These are phyloP conservation scores for Ceratobasidium sp. DNA, from an alignment of 1,284 basidiomycete species.

Conservation along the genomic window DNA sequence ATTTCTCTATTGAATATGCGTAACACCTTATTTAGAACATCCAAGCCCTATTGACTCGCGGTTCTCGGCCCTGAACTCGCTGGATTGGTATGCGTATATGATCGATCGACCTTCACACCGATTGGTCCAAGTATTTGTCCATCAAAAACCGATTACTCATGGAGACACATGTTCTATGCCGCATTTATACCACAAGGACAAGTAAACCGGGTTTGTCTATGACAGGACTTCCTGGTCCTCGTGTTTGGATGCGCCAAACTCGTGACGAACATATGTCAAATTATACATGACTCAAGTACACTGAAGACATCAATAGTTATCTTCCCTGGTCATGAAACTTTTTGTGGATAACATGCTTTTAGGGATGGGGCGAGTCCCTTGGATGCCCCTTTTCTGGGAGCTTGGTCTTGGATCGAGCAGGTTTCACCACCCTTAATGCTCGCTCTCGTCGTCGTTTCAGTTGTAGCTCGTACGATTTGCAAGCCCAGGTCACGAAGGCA, in stretches of 20 bases:
- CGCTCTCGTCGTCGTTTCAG: slow-evolving; percentile 36
- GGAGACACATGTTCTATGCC: slow-evolving; percentile 7
- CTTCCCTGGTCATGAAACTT: slow-evolving; percentile 2
- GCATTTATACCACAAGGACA: slow-evolving; percentile 25
- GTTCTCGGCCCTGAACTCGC: slow-evolving; percentile 19
- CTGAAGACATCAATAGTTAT: not conserved
- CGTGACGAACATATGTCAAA: slow-evolving; percentile 8
- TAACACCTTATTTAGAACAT: slow-evolving; percentile 31
- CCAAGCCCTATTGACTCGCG: slow-evolving; percentile 14
- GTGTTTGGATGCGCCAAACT: slow-evolving; percentile 11
- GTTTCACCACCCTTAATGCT: slow-evolving; percentile 15
- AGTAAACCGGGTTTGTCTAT: not conserved
- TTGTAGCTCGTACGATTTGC: slow-evolving; percentile 40
- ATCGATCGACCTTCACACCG: slow-evolving; percentile 32
- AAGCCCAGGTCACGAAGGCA: slow-evolving; percentile 41
- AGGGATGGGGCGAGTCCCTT: not conserved
- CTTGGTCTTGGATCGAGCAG: slow-evolving; percentile 9
- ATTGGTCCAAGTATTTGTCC: slow-evolving; percentile 7
- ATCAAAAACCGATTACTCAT: slow-evolving; percentile 28
- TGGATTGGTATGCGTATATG: slow-evolving; percentile 3
- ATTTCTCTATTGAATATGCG: slow-evolving; percentile 16
- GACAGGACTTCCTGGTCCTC: slow-evolving; percentile 10
- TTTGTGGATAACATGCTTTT: slow-evolving; percentile 18
- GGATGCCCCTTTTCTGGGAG: slow-evolving; percentile 1
- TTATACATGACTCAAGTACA: slow-evolving; percentile 12